Evolutionary conservation across 257 asterid species (phyloP).

Genomic region (Solanum chiquidenum): DNA sequence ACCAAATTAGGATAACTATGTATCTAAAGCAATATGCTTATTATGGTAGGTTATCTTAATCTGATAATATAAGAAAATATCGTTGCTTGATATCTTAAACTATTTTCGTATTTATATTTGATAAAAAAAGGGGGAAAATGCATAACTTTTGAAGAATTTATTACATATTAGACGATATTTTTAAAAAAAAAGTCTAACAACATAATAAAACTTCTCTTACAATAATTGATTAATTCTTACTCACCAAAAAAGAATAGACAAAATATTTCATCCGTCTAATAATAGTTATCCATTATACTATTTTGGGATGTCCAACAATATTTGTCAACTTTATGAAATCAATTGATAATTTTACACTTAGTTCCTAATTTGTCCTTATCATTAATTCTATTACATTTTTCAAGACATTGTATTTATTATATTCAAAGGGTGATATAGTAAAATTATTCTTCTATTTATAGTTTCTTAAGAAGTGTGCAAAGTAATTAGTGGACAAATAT

Average conservation of each 20-base stretch:
- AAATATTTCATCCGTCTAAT: no score
- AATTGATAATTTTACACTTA: no score
- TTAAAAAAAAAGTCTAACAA: rapidly evolving
- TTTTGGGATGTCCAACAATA: no score
- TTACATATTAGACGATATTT: not conserved
- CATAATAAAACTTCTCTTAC: not conserved
- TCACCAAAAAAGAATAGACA: not conserved
- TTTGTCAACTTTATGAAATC: no score
- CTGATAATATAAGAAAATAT: not conserved
- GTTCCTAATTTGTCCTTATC: no score
- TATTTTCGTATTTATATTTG: not conserved
- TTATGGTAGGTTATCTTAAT: not conserved
- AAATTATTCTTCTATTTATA: no score
- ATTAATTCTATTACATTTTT: no score
- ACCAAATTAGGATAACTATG: not conserved
- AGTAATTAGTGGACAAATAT: no score
- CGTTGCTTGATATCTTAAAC: not conserved
- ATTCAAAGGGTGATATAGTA: no score
- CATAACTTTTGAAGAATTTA: not conserved
- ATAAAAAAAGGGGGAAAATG: not conserved
- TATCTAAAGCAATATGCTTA: not conserved
- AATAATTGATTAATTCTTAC: not conserved
- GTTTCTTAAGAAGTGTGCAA: no score
- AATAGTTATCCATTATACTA: no score
- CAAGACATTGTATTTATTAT: no score